Evolutionary conservation across 2,329 filamentous ascomycete species (phyloP).

Genomic region (Thermothelomyces thermophilus): DNA sequence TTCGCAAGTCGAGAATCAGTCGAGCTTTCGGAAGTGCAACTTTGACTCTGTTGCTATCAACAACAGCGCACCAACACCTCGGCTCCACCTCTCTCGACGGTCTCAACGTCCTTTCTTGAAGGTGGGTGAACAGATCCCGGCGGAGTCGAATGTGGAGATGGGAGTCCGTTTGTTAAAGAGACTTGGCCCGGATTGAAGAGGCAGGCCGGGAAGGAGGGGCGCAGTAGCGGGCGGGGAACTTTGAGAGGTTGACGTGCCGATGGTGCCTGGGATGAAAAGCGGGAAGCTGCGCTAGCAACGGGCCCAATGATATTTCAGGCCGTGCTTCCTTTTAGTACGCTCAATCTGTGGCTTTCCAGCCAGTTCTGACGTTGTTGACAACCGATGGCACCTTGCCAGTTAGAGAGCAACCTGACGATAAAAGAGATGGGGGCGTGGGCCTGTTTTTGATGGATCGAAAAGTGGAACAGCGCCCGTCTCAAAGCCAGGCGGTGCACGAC

Average conservation of each 20-base stretch:
- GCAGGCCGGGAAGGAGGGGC: conserved; percentile 6
- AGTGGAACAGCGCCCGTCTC: conserved; percentile 1
- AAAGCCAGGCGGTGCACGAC: conserved; percentile 9
- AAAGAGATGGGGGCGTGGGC: conserved; percentile 1
- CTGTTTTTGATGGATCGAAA: conserved; percentile 2
- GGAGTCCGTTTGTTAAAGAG: neutral
- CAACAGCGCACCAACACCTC: neutral
- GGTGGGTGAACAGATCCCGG: neutral
- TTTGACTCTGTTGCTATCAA: neutral
- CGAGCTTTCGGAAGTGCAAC: neutral
- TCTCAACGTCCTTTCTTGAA: neutral
- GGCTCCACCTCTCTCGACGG: conserved; percentile 1
- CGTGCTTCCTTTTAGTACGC: neutral
- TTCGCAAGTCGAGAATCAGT: neutral
- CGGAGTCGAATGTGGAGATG: conserved; percentile 7
- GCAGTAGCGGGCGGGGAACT: neutral
- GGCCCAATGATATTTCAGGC: neutral
- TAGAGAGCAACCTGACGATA: neutral
- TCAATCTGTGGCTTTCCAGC: neutral
- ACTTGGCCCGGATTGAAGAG: neutral
- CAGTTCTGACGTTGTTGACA: neutral
- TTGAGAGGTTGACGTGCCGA: neutral
- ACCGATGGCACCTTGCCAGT: neutral
- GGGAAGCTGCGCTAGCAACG: neutral
- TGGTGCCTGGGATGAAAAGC: neutral